Evolutionary conservation across 2,329 filamentous ascomycete species (phyloP).

Genomic region (Chaetomium olivaceum): DNA sequence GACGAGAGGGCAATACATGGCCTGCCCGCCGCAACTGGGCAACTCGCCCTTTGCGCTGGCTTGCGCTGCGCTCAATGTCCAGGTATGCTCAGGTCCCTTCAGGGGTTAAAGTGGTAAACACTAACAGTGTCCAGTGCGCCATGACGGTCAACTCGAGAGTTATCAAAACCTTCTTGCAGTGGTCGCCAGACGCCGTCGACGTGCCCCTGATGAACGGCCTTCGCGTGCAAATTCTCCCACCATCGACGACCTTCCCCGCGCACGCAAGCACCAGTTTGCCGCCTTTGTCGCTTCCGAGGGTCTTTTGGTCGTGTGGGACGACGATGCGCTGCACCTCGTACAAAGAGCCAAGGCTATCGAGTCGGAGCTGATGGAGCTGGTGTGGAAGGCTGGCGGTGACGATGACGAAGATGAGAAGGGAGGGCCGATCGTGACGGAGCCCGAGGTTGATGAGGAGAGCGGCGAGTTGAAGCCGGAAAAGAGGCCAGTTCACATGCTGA

Average conservation of each 20-base stretch:
- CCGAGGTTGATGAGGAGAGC: constrained; percentile 70
- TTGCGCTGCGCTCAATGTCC: constrained; percentile 69
- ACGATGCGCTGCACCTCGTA: constrained; percentile 71
- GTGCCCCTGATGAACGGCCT: constrained; percentile 76
- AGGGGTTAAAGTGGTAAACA: not conserved
- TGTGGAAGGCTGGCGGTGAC: constrained; percentile 63
- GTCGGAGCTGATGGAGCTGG: constrained; percentile 73
- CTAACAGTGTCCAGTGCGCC: constrained; percentile 54
- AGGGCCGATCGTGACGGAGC: constrained; percentile 45
- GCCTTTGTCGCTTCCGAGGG: constrained; percentile 73
- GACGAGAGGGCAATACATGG: constrained; percentile 67
- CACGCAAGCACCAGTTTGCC: constrained; percentile 77
- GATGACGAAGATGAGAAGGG: constrained; percentile 56
- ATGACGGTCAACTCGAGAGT: constrained; percentile 81
- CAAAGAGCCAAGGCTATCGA: constrained; percentile 71
- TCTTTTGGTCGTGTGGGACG: constrained; percentile 78
- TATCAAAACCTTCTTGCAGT: constrained; percentile 75
- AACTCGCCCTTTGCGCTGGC: constrained; percentile 64
- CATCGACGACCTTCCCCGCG: constrained; percentile 67
- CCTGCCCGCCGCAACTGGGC: constrained; percentile 66
- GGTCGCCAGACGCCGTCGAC: constrained; percentile 70
- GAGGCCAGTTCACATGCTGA: constrained; percentile 68
- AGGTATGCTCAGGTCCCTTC: constrained; percentile 48
- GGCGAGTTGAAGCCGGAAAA: constrained; percentile 65
- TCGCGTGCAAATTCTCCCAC: constrained; percentile 75